A percentile compares a stretch with the other conserved stretches of the same genome.
Evolutionary conservation across 139 green algal genomes (phyloP).

Genomic region (Trebouxia sp.): DNA sequence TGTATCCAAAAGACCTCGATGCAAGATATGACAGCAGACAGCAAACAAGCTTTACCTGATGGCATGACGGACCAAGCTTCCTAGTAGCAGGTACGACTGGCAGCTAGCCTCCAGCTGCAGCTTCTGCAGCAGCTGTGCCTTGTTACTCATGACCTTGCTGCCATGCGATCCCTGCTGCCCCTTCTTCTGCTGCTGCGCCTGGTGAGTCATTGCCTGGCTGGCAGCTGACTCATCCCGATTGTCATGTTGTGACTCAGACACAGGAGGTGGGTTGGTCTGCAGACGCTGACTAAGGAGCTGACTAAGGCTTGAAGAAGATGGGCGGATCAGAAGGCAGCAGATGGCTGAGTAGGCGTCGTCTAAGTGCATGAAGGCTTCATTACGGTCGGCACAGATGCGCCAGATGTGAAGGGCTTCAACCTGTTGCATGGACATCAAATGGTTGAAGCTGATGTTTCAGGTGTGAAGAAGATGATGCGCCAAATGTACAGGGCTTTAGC

Average conservation of each 20-base stretch:
- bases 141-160: not conserved
- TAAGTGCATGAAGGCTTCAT: not conserved
- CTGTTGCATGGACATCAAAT: not conserved
- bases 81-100: constrained; percentile 1
- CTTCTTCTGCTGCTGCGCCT: not conserved
- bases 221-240: not conserved
- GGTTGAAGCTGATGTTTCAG: not conserved
- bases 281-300: too few relatives aligned
- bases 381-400: not conserved
- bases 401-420: constrained; percentile 1
- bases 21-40: not conserved
- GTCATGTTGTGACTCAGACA: too few relatives aligned
- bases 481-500: too few relatives aligned
- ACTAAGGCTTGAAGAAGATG: not conserved
- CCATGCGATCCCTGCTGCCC: not conserved
- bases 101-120: constrained; percentile 11
- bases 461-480: too few relatives aligned
- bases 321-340: not conserved
- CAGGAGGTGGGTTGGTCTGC: too few relatives aligned
- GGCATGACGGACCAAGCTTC: not conserved
- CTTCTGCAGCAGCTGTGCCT: not conserved
- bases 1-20: not conserved
- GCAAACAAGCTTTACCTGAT: not conserved
- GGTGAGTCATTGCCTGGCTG: not conserved
- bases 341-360: not conserved